Evolutionary conservation across 2,329 filamentous ascomycete genomes (phyloP).

Genomic region (Penicillium sp.): DNA sequence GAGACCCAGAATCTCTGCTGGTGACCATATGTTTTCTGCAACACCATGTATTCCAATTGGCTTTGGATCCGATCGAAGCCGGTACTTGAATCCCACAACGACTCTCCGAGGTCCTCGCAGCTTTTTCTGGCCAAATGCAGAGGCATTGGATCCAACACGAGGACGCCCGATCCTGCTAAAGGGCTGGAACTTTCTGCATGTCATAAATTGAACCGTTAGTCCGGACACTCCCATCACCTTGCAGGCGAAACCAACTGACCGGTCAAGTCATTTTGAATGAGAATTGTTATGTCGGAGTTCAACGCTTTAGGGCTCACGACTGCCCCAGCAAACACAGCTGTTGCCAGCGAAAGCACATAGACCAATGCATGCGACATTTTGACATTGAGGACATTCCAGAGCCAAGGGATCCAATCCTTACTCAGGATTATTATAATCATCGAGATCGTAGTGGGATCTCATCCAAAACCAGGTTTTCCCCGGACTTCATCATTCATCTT

Average conservation of each 20-base stretch:
- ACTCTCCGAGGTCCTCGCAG: slow-evolving; percentile 13
- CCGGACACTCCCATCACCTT: too few species aligned
- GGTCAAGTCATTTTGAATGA: slow-evolving; percentile 18
- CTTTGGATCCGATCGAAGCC: slow-evolving; percentile 2
- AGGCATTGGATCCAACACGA: slow-evolving; percentile 14
- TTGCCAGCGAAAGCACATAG: not conserved
- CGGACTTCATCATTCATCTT: not conserved
- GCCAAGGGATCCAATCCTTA: not conserved
- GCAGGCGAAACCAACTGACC: slow-evolving; percentile 1
- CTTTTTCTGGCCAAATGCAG: slow-evolving; percentile 10
- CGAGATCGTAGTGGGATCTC: not conserved
- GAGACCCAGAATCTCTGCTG: slow-evolving; percentile 14
- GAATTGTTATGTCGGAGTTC: slow-evolving; percentile 13
- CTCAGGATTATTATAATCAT: not conserved
- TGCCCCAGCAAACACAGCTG: slow-evolving; percentile 2
- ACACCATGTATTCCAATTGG: slow-evolving; percentile 13
- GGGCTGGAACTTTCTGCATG: slow-evolving; percentile 13
- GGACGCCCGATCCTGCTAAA: slow-evolving; percentile 10
- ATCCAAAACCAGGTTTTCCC: not conserved
- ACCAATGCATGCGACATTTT: slow-evolving; percentile 8
- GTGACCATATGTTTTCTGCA: slow-evolving; percentile 4
- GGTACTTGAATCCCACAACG: slow-evolving; percentile 8
- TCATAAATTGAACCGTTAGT: not conserved
- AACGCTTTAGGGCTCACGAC: slow-evolving; percentile 9
- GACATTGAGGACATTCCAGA: not conserved